Percentiles rank a stretch among this genome's conserved stretches.
These are phyloP conservation scores for Pythium volutum DNA, from an alignment of 352 stramenopile genomes.

Conservation along the genomic window DNA sequence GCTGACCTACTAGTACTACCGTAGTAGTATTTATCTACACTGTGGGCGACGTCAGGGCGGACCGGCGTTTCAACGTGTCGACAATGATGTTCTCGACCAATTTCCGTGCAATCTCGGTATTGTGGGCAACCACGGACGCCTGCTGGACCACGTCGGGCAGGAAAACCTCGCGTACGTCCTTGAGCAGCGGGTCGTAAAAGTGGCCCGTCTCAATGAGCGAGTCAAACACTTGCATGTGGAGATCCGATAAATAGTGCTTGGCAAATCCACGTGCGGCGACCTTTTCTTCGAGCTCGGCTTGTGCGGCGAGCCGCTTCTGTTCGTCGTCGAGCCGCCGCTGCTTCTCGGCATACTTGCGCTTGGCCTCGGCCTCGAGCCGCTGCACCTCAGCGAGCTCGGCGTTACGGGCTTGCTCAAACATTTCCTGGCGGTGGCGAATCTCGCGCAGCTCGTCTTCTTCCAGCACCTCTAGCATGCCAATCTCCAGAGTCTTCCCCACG, in stretches of 20 bases:
- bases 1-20: not conserved
- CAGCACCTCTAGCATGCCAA: slow-evolving; percentile 93
- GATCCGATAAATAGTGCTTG: slow-evolving; percentile 82
- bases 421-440: slow-evolving; percentile 87
- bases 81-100: slow-evolving; percentile 32
- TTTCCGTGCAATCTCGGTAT: slow-evolving; percentile 37
- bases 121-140: slow-evolving; percentile 38
- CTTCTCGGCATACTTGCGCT: slow-evolving; percentile 91
- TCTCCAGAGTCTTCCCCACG: slow-evolving; percentile 93
- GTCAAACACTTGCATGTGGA: slow-evolving; percentile 88
- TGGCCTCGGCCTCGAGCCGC: slow-evolving; percentile 91
- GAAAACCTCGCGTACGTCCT: slow-evolving; percentile 81
- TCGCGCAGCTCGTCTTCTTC: slow-evolving; percentile 92
- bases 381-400: slow-evolving; percentile 93
- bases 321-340: slow-evolving; percentile 84
- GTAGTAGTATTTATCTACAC: not conserved
- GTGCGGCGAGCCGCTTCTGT: slow-evolving; percentile 56
- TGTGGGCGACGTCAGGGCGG: not conserved
- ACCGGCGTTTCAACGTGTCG: slow-evolving; percentile 33
- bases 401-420: slow-evolving; percentile 92
- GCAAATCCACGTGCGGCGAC: slow-evolving; percentile 88
- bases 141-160: slow-evolving; percentile 61
- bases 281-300: slow-evolving; percentile 90
- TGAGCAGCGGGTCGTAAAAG: slow-evolving; percentile 89
- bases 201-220: slow-evolving; percentile 81